These are phyloP conservation scores for Penicillium sclerotiorum DNA, from an alignment of 2,329 filamentous ascomycete species.

Conservation along the genomic window DNA sequence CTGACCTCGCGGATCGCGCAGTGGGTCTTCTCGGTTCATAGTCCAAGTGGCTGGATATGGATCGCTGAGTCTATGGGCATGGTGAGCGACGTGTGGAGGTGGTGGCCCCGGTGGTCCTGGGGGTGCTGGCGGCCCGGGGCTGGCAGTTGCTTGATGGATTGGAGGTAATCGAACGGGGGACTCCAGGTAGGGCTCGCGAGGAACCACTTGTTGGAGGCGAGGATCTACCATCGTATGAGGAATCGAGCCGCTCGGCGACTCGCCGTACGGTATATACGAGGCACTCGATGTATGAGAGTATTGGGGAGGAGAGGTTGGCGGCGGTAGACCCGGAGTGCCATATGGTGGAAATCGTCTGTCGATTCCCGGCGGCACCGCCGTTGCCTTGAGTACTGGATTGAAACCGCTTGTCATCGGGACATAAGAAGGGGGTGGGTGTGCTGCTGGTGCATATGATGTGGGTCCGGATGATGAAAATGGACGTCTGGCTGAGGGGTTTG, in stretches of 20 bases:
- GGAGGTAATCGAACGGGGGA: constrained; percentile 41
- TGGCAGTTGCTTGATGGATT: constrained; percentile 37
- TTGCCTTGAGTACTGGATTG: constrained; percentile 27
- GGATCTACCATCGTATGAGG: constrained; percentile 31
- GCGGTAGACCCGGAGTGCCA: constrained; percentile 29
- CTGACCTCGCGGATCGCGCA: constrained; percentile 26
- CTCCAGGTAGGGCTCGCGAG: constrained; percentile 34
- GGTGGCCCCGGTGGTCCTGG: not conserved
- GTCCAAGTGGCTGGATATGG: constrained; percentile 35
- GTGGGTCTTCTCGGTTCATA: constrained; percentile 24
- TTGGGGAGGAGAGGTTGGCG: constrained; percentile 36
- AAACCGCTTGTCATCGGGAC: constrained; percentile 29
- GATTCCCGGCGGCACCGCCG: constrained; percentile 22
- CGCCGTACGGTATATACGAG: constrained; percentile 32
- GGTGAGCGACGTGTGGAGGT: constrained; percentile 16
- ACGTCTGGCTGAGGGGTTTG: constrained; percentile 28
- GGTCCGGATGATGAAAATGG: constrained; percentile 39
- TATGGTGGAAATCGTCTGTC: constrained; percentile 34
- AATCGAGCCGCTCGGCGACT: constrained; percentile 24
- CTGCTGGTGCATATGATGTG: constrained; percentile 25
- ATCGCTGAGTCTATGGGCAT: constrained; percentile 37
- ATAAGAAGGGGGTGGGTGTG: constrained; percentile 30
- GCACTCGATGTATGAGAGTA: constrained; percentile 31
- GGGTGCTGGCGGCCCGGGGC: constrained; percentile 15
- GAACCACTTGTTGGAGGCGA: constrained; percentile 25